Evolutionary conservation across 73 alveolate species (phyloP).

Genomic region (Tetrahymena thermophila): DNA sequence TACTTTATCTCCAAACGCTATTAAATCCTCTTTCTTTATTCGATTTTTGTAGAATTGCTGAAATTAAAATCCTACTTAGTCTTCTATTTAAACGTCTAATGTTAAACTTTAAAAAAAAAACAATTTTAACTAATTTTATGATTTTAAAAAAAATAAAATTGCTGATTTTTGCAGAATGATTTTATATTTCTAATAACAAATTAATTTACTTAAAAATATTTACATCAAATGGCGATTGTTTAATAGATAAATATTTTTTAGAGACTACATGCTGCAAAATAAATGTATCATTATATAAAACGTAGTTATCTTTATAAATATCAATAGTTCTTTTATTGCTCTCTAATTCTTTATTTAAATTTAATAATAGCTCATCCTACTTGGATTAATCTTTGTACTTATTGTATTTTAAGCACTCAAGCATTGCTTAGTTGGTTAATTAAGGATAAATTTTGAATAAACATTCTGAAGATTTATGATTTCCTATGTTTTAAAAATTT

Average conservation of each 20-base stretch:
- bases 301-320: not conserved
- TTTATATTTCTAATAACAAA: too few species aligned
- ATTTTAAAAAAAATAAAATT: not conserved
- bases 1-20: not conserved
- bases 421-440: not conserved
- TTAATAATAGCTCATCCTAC: not conserved
- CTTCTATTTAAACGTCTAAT: not conserved
- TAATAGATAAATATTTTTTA: not conserved
- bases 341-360: not conserved
- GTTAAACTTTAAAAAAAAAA: not conserved
- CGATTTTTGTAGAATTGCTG: not conserved
- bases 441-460: not conserved
- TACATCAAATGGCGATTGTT: not conserved
- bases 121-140: too few species aligned
- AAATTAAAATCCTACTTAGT: not conserved
- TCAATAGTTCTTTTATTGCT: not conserved
- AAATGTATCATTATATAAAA: not conserved
- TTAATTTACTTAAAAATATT: not conserved
- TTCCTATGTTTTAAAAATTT: not conserved
- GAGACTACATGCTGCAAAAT: not conserved
- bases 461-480: not conserved
- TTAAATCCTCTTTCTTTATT: not conserved
- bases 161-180: not conserved
- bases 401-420: not conserved
- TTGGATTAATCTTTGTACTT: not conserved